Conservation (phyloP, 768 basidiomycete genomes). For the Mycena galopus region DNA sequence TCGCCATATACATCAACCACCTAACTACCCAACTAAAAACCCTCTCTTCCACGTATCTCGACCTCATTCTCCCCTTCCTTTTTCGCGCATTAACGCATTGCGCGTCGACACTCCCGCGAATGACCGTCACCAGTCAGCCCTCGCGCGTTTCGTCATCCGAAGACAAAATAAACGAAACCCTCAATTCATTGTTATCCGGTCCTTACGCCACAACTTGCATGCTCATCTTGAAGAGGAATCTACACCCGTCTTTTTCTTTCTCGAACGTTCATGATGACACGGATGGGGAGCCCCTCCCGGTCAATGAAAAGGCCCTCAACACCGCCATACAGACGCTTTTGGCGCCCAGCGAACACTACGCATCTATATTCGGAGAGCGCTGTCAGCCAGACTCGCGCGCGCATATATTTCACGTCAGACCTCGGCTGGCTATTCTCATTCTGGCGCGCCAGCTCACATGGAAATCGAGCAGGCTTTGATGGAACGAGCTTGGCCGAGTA, state of each 20-base stretch:
- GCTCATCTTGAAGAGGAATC: slow-evolving; percentile 68
- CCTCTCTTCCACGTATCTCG: slow-evolving; percentile 67
- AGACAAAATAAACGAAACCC: slow-evolving; percentile 66
- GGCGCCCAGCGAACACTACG: slow-evolving; percentile 76
- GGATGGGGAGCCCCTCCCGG: slow-evolving; percentile 24
- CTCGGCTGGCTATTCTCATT: slow-evolving; percentile 65
- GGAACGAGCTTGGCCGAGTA: slow-evolving; percentile 81
- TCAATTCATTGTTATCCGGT: slow-evolving; percentile 71
- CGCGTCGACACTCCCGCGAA: slow-evolving; percentile 74
- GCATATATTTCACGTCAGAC: slow-evolving; percentile 72
- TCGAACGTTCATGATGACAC: slow-evolving; percentile 20
- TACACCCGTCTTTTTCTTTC: slow-evolving; percentile 59
- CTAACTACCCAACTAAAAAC: slow-evolving; percentile 72
- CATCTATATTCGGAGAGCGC: slow-evolving; percentile 70
- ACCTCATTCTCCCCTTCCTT: slow-evolving; percentile 75
- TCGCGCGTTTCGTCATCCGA: slow-evolving; percentile 58
- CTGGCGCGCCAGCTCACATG: slow-evolving; percentile 71
- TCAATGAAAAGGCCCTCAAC: slow-evolving; percentile 40
- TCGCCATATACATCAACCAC: slow-evolving; percentile 73
- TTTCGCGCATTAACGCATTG: slow-evolving; percentile 78
- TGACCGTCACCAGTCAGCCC: slow-evolving; percentile 64
- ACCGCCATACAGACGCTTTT: slow-evolving; percentile 60
- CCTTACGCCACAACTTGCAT: slow-evolving; percentile 77
- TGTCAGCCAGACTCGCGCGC: slow-evolving; percentile 73
- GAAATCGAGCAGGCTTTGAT: slow-evolving; percentile 74